Evolutionary conservation across 495 filamentous ascomycete species (phyloP).

Genomic region (Penicillium roqueforti): DNA sequence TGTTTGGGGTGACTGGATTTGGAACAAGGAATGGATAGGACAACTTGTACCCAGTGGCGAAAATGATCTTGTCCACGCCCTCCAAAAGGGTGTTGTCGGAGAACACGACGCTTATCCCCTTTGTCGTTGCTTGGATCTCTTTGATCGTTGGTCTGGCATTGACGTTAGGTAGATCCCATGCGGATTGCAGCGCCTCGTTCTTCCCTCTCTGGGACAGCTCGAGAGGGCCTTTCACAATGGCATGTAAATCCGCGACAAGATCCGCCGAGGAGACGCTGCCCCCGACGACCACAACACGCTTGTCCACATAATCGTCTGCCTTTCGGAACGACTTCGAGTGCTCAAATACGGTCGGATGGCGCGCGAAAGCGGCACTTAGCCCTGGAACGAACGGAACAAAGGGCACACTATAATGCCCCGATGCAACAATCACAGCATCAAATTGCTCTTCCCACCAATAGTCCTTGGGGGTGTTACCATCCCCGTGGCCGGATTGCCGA

Average conservation of each 20-base stretch:
- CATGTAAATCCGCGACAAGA: conserved; percentile 25
- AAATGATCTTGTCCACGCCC: conserved; percentile 48
- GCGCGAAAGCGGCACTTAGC: conserved; percentile 7
- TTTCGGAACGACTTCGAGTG: conserved; percentile 28
- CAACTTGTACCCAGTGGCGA: conserved; percentile 49
- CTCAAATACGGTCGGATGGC: conserved; percentile 19
- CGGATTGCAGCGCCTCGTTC: conserved; percentile 19
- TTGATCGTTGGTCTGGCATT: conserved; percentile 17
- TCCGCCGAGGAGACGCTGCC: conserved; percentile 30
- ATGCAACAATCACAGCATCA: conserved; percentile 73
- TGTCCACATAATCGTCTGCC: conserved; percentile 26
- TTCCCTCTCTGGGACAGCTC: conserved; percentile 20
- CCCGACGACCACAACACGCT: conserved; percentile 29
- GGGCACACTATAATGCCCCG: conserved; percentile 68
- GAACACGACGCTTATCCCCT: conserved; percentile 22
- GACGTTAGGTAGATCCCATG: conserved; percentile 25
- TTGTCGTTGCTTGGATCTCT: not conserved
- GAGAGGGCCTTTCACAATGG: conserved; percentile 20
- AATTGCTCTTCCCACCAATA: conserved; percentile 34
- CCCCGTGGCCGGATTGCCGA: conserved; percentile 19
- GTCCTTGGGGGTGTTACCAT: conserved; percentile 10
- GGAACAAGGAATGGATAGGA: conserved; percentile 39
- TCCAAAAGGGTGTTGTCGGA: conserved; percentile 33
- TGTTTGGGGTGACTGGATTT: conserved; percentile 24
- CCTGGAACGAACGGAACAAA: conserved; percentile 54